These are phyloP conservation scores for Elsinoe perseae DNA, from an alignment of 2,329 filamentous ascomycete species.

Conservation along the genomic window DNA sequence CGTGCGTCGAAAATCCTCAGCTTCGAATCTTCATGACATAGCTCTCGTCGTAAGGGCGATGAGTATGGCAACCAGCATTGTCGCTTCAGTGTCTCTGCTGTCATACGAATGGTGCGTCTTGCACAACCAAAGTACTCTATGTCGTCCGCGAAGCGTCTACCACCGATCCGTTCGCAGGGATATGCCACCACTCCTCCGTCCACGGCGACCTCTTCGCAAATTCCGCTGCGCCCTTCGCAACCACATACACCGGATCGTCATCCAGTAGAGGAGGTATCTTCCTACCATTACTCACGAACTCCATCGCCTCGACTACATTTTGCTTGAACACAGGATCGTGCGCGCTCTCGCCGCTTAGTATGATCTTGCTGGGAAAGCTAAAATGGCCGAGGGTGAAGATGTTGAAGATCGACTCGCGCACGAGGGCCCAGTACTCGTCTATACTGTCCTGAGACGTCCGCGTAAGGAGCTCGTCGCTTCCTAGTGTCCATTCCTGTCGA, in stretches of 20 bases:
- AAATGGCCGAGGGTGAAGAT: background rate
- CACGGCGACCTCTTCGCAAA: background rate
- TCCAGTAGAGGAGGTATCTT: background rate
- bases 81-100: too few relatives aligned
- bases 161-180: too few relatives aligned
- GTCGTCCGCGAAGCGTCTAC: too few relatives aligned
- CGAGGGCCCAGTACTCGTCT: background rate
- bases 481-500: background rate
- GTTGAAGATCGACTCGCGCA: background rate
- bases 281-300: background rate
- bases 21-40: too few relatives aligned
- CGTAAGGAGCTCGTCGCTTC: background rate
- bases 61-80: too few relatives aligned
- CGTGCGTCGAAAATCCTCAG: too few relatives aligned
- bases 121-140: too few relatives aligned
- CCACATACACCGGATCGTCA: background rate
- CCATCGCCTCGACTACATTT: background rate
- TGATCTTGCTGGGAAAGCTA: slow-evolving; percentile 2
- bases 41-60: too few relatives aligned
- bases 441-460: background rate
- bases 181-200: slow-evolving; percentile 1
- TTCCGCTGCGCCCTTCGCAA: background rate
- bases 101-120: too few relatives aligned
- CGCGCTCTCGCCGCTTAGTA: background rate
- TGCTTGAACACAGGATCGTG: background rate